These are phyloP conservation scores for Solanum hybrid DNA, from an alignment of 305 asterid species.

Conservation along the genomic window DNA sequence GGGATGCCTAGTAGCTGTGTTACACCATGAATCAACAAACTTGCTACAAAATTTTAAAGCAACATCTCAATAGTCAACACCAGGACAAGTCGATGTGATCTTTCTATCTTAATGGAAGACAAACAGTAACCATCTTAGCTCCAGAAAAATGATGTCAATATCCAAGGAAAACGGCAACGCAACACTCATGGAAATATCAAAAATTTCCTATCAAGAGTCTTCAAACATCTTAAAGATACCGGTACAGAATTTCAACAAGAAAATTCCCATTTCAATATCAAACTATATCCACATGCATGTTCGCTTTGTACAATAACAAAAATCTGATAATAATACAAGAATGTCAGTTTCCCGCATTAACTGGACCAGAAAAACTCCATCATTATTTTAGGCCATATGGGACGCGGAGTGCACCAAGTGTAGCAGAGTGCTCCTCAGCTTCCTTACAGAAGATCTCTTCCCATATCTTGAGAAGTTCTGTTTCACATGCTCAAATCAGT, in stretches of 20 bases:
- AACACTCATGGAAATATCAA: not conserved
- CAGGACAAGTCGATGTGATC: not conserved
- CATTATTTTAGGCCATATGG: conserved; percentile 33
- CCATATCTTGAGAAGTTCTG: conserved; percentile 68
- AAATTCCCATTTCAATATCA: not conserved
- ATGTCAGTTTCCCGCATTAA: not conserved
- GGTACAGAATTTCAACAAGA: not conserved
- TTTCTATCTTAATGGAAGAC: not conserved
- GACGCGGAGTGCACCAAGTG: conserved; percentile 29
- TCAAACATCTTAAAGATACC: not conserved
- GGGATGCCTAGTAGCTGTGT: not conserved
- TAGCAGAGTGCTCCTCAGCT: conserved; percentile 28
- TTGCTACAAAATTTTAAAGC: not conserved
- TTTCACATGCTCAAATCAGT: conserved; percentile 10
- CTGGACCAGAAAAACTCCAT: not conserved
- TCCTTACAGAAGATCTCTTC: conserved; percentile 52
- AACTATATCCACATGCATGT: not conserved
- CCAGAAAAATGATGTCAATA: not conserved
- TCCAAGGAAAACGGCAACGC: not conserved
- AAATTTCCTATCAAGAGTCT: not conserved
- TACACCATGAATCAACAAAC: not conserved
- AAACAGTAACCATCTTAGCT: not conserved
- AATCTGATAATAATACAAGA: not conserved
- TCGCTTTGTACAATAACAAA: not conserved
- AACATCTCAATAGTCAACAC: not conserved